phyloP scores from a whole-genome alignment of 768 basidiomycete species.

The Mycena metata region DNA sequence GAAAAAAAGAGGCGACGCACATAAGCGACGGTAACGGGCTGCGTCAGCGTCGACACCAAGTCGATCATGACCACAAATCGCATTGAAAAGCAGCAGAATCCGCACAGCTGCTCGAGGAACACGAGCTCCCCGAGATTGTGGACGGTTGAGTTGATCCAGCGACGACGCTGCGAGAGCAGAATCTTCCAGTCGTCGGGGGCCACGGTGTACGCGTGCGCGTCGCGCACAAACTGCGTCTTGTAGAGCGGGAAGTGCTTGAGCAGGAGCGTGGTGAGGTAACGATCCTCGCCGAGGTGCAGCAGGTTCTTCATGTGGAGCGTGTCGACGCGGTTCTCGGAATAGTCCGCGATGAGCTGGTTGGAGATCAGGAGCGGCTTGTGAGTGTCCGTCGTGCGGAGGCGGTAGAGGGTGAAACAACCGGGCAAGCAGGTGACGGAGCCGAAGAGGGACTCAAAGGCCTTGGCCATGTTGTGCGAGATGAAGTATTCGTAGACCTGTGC shows the following conservation, averaged over 20 bases:
- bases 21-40: slow-evolving; percentile 90
- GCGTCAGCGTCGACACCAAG: slow-evolving; percentile 86
- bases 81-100: slow-evolving; percentile 99
- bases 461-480: slow-evolving; percentile 98
- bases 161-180: slow-evolving; percentile 93
- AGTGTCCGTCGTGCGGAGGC: slow-evolving; percentile 89
- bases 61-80: slow-evolving; percentile 98
- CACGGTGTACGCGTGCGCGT: slow-evolving; percentile 94
- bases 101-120: slow-evolving; percentile 91
- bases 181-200: slow-evolving; percentile 97
- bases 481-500: slow-evolving; percentile 96
- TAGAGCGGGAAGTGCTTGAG: slow-evolving; percentile 94
- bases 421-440: slow-evolving; percentile 99
- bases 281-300: slow-evolving; percentile 98
- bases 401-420: slow-evolving; percentile 97
- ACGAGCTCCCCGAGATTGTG: slow-evolving; percentile 96
- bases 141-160: slow-evolving; percentile 98
- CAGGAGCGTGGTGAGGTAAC: slow-evolving; percentile 95
- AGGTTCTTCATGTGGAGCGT: slow-evolving; percentile 99
- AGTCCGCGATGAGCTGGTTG: slow-evolving; percentile 91
- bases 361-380: slow-evolving; percentile 96
- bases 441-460: slow-evolving; percentile 97
- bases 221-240: slow-evolving; percentile 96
- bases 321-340: slow-evolving; percentile 96
- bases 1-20: slow-evolving; percentile 62